These are phyloP conservation scores for Aspergillus viridinutans DNA, from an alignment of 2,329 filamentous ascomycete species.

Conservation along the genomic window DNA sequence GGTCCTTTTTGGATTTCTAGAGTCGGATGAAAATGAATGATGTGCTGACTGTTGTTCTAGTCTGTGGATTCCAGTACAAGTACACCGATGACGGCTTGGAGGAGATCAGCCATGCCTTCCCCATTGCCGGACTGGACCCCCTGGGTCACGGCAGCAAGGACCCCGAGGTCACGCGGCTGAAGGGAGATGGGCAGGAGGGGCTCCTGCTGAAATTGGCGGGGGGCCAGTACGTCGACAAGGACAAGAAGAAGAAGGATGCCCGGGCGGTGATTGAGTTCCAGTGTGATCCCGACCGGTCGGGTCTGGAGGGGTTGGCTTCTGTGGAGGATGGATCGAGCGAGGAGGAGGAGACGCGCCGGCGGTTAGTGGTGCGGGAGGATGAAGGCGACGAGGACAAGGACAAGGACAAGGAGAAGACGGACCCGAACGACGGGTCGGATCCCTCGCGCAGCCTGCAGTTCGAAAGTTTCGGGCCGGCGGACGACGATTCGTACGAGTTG, in stretches of 20 bases:
- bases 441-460: constrained; percentile 64
- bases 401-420: constrained; percentile 14
- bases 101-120: constrained; percentile 55
- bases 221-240: constrained; percentile 47
- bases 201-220: constrained; percentile 65
- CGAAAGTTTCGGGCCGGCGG: constrained; percentile 63
- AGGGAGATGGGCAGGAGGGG: constrained; percentile 64
- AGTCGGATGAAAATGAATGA: neutral
- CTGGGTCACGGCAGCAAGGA: constrained; percentile 50
- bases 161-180: constrained; percentile 62
- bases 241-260: constrained; percentile 54
- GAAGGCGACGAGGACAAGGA: constrained; percentile 11
- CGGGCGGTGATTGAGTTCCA: constrained; percentile 75
- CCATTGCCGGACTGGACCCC: constrained; percentile 69
- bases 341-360: constrained; percentile 21
- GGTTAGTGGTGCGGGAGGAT: constrained; percentile 18
- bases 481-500: constrained; percentile 59
- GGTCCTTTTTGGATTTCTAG: too few relatives aligned
- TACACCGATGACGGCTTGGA: constrained; percentile 47
- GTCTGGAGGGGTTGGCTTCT: constrained; percentile 56
- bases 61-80: constrained; percentile 68
- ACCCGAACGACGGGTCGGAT: constrained; percentile 18
- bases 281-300: constrained; percentile 69
- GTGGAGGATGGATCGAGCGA: constrained; percentile 14
- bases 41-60: constrained; percentile 39